Conservation (phyloP, 306 rosid genomes). For the Ammopiptanthus mongolicus region DNA sequence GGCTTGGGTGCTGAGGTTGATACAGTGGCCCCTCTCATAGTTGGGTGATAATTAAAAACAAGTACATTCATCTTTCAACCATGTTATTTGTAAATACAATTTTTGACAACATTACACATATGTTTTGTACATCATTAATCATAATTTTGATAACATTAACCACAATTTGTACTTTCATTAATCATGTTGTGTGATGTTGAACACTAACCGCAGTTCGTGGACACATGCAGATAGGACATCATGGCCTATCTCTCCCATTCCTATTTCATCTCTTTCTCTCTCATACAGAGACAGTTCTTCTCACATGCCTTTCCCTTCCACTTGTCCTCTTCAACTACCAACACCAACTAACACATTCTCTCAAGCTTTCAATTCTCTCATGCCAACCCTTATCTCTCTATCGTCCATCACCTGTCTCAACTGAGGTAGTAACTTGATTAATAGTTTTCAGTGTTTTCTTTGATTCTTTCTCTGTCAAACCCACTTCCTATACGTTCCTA, state of each 20-base stretch:
- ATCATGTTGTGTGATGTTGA: too few species aligned
- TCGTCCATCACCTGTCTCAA: slow-evolving; percentile 12
- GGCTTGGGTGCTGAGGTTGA: slow-evolving; percentile 69
- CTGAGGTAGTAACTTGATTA: not conserved
- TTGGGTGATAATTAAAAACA: slow-evolving; percentile 42
- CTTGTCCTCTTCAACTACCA: slow-evolving; percentile 42
- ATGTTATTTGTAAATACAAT: too few species aligned
- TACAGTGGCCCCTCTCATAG: slow-evolving; percentile 64
- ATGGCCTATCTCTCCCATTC: slow-evolving; percentile 49
- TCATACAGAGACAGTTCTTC: not conserved
- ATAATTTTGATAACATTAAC: too few species aligned
- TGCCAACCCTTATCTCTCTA: slow-evolving; percentile 11
- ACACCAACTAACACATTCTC: slow-evolving; percentile 23
- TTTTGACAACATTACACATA: too few species aligned
- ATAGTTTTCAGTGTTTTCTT: too few species aligned
- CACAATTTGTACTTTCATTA: too few species aligned
- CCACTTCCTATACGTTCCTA: too few species aligned
- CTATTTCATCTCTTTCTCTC: not conserved
- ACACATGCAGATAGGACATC: slow-evolving; percentile 38
- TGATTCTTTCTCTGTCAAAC: too few species aligned
- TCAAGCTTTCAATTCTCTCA: not conserved
- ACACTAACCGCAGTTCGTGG: too few species aligned
- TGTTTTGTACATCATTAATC: too few species aligned
- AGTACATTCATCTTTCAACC: too few species aligned
- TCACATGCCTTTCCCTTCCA: slow-evolving; percentile 56